phyloP scores from a whole-genome alignment of 179 eudicot genomes.

The Spinacia oleracea region DNA sequence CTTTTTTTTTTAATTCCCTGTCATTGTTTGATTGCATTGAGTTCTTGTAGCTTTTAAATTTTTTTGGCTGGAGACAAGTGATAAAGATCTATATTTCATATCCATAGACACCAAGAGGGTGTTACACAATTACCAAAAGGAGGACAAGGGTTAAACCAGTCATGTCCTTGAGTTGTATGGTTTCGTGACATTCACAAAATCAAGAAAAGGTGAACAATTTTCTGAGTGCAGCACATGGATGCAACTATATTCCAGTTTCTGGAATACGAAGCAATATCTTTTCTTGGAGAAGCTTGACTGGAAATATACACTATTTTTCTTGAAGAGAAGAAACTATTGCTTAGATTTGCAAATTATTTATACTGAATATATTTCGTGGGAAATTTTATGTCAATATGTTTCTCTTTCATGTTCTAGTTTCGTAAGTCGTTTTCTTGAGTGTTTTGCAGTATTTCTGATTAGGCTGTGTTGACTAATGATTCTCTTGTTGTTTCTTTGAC shows the following conservation, averaged over 20 bases:
- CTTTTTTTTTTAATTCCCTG: not conserved
- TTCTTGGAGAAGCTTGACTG: not conserved
- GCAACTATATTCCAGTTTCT: not conserved
- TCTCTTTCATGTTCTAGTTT: not conserved
- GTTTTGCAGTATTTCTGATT: not conserved
- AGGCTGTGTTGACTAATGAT: not conserved
- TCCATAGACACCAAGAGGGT: not conserved
- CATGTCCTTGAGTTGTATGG: not conserved
- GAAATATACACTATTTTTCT: not conserved
- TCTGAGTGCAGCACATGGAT: not conserved
- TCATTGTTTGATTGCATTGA: too few relatives aligned
- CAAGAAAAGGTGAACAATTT: not conserved
- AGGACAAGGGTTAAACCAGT: not conserved
- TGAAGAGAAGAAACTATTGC: too few relatives aligned
- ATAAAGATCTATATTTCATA: too few relatives aligned
- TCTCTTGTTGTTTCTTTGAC: slow-evolving; percentile 28
- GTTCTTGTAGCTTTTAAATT: too few relatives aligned
- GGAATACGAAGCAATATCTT: not conserved
- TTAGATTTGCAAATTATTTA: too few relatives aligned
- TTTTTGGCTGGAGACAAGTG: not conserved
- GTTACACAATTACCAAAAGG: not conserved
- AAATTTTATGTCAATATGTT: not conserved
- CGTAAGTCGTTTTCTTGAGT: not conserved
- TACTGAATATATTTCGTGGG: not conserved
- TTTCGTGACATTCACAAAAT: not conserved